phyloP scores from a whole-genome alignment of 805 yeast genomes.

The Candida corydali region DNA sequence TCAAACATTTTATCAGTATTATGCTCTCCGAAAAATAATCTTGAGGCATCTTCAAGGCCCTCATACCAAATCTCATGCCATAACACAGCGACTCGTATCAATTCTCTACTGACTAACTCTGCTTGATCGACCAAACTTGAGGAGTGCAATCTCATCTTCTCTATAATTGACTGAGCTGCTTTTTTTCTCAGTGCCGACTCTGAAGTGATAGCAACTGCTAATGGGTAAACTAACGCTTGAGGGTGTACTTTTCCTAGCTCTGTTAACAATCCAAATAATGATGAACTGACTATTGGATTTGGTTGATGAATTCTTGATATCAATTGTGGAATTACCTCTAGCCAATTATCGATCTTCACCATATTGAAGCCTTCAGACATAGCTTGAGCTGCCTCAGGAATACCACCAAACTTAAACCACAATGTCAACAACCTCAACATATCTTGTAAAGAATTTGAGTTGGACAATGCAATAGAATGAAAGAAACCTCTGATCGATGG shows the following conservation, averaged over 20 bases:
- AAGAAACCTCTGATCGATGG: slow-evolving; percentile 97
- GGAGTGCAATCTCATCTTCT: slow-evolving; percentile 87
- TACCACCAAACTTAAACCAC: slow-evolving; percentile 96
- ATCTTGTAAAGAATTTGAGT: slow-evolving; percentile 86
- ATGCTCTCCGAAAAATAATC: slow-evolving; percentile 89
- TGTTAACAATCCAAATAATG: slow-evolving; percentile 74
- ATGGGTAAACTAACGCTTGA: slow-evolving; percentile 91
- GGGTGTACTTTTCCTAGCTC: slow-evolving; percentile 95
- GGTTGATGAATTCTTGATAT: slow-evolving; percentile 97
- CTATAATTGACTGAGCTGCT: slow-evolving; percentile 89
- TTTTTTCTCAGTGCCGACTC: slow-evolving; percentile 85
- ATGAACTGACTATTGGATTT: slow-evolving; percentile 73
- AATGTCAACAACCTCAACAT: slow-evolving; percentile 83
- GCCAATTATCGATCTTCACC: slow-evolving; percentile 90
- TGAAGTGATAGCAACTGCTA: slow-evolving; percentile 93
- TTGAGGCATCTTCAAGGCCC: slow-evolving; percentile 93
- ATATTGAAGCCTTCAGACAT: slow-evolving; percentile 85
- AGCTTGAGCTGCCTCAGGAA: slow-evolving; percentile 85
- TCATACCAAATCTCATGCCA: slow-evolving; percentile 99
- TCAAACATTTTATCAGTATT: slow-evolving; percentile 93
- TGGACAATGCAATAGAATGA: slow-evolving; percentile 86
- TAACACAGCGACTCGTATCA: slow-evolving; percentile 89
- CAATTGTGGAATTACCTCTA: slow-evolving; percentile 91
- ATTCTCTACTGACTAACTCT: slow-evolving; percentile 87
- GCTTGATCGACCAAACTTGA: slow-evolving; percentile 85